Evolutionary conservation across 192 early-diverging fungal species (phyloP).

Genomic region (Neocallimastix lanati): DNA sequence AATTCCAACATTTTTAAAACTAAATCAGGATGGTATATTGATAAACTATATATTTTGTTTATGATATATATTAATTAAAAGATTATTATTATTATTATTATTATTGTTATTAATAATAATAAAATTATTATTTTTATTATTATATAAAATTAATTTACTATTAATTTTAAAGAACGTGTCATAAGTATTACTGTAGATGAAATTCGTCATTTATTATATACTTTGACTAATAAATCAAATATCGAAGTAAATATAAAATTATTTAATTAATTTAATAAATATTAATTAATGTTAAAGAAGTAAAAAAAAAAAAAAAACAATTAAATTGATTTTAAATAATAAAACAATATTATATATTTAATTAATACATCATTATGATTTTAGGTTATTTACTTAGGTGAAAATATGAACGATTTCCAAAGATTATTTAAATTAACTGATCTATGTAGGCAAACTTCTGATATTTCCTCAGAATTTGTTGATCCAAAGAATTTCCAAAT

Average conservation of each 20-base stretch:
- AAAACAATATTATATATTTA: no score
- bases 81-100: no score
- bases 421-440: constrained; percentile 23
- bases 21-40: not conserved
- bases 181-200: constrained; percentile 48
- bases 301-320: no score
- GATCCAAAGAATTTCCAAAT: constrained; percentile 37
- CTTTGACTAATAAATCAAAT: constrained; percentile 41
- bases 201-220: constrained; percentile 47
- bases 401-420: constrained; percentile 29
- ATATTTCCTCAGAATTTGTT: constrained; percentile 21
- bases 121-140: no score
- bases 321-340: no score
- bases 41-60: no score
- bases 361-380: no score
- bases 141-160: no score
- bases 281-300: no score
- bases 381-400: constrained; percentile 37
- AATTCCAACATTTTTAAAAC: constrained; percentile 44
- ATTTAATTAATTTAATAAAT: no score
- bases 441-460: constrained; percentile 21
- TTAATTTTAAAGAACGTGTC: constrained; percentile 42
- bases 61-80: no score
- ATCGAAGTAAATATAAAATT: constrained; percentile 52
- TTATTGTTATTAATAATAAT: no score